phyloP scores from a whole-genome alignment of 345 rosid species.

The Pelargonium nanum region DNA sequence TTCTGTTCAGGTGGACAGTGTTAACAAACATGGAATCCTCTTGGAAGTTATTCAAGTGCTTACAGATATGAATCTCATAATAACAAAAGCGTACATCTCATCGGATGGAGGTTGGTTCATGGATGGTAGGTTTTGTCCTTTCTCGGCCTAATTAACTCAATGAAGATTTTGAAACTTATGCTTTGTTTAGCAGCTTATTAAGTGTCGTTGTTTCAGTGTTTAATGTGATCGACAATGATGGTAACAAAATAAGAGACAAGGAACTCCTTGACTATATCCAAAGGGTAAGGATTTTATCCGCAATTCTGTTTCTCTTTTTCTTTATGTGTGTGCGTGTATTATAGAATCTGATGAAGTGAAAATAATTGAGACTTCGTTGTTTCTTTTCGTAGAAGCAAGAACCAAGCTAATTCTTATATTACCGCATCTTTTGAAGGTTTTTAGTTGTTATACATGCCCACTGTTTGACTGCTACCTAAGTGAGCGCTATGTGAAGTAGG shows the following conservation, averaged over 20 bases:
- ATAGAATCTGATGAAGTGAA: too few relatives aligned
- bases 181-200: slow-evolving; percentile 5
- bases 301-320: not conserved
- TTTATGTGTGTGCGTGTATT: not conserved
- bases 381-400: too few relatives aligned
- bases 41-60: slow-evolving; percentile 88
- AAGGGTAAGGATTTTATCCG: slow-evolving; percentile 30
- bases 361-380: too few relatives aligned
- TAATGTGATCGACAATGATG: slow-evolving; percentile 58
- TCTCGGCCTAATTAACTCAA: slow-evolving; percentile 3
- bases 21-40: slow-evolving; percentile 75
- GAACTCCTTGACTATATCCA: slow-evolving; percentile 48
- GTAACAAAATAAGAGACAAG: slow-evolving; percentile 63
- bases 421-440: too few relatives aligned
- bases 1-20: slow-evolving; percentile 58
- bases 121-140: slow-evolving; percentile 48
- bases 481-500: too few relatives aligned
- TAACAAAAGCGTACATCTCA: slow-evolving; percentile 77
- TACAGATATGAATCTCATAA: slow-evolving; percentile 69
- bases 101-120: slow-evolving; percentile 96
- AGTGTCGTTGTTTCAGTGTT: slow-evolving; percentile 45
- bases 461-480: too few relatives aligned
- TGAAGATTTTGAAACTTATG: not conserved
- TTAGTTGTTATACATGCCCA: too few relatives aligned
- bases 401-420: too few relatives aligned